Percentiles rank a stretch among this genome's conserved stretches.
Evolutionary conservation across 768 basidiomycete species (phyloP).

Genomic region (Lenzites betulinus): DNA sequence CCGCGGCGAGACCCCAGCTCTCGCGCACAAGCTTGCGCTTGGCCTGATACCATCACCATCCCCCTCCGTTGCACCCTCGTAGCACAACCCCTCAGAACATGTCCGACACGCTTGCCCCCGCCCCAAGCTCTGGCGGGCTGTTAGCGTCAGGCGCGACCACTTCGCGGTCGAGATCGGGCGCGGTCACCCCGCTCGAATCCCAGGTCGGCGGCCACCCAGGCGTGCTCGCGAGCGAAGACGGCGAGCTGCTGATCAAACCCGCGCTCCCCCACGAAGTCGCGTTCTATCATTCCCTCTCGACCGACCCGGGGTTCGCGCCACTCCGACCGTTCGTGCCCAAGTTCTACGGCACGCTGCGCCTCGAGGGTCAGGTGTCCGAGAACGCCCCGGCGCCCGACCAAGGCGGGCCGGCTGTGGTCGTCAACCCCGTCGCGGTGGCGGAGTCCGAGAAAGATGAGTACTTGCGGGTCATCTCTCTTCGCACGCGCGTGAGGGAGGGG

Average conservation of each 20-base stretch:
- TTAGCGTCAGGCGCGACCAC: background rate
- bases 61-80: background rate
- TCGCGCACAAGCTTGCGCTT: background rate
- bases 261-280: constrained; percentile 61
- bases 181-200: constrained; percentile 40
- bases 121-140: background rate
- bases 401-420: constrained; percentile 16
- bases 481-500: background rate
- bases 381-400: constrained; percentile 25
- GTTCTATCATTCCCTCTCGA: constrained; percentile 66
- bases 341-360: constrained; percentile 76
- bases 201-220: constrained; percentile 86
- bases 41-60: constrained; percentile 19
- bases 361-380: constrained; percentile 62
- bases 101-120: background rate
- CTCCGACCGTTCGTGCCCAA: constrained; percentile 67
- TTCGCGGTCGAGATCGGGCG: background rate
- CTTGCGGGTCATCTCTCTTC: background rate
- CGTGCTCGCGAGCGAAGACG: constrained; percentile 70
- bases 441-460: constrained; percentile 51
- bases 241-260: constrained; percentile 81
- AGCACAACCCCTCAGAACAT: background rate
- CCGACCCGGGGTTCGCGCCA: constrained; percentile 41
- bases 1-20: too few relatives aligned
- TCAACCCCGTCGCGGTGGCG: constrained; percentile 22